Conservation (phyloP, 2,329 filamentous ascomycete species). For the Teratosphaeria pseudoeucalypti region DNA sequence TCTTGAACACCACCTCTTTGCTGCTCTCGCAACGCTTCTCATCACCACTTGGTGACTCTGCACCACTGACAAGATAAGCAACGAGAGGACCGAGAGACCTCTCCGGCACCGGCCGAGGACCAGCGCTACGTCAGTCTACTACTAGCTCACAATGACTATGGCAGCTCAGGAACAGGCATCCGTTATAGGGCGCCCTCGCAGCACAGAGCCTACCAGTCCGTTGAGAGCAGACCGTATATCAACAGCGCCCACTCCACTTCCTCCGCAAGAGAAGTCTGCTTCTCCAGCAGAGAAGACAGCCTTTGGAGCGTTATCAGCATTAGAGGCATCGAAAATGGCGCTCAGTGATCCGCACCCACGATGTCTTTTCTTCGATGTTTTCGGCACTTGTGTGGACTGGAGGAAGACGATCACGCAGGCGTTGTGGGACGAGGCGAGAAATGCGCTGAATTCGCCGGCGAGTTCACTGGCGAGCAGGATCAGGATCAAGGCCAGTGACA, state of each 20-base stretch:
- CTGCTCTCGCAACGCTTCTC: background rate
- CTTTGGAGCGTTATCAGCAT: background rate
- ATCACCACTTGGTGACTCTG: background rate
- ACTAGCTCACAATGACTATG: background rate
- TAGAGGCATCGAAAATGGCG: conserved; percentile 1
- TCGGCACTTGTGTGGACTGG: conserved; percentile 76
- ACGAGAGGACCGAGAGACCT: background rate
- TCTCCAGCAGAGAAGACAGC: background rate
- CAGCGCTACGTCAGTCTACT: background rate
- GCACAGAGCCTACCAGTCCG: background rate
- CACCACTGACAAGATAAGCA: background rate
- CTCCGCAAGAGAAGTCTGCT: background rate
- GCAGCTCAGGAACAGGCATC: background rate
- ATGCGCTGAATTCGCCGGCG: conserved; percentile 37
- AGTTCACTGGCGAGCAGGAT: conserved; percentile 37
- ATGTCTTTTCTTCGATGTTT: conserved; percentile 60
- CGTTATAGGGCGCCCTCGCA: background rate
- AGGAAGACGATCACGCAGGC: conserved; percentile 53
- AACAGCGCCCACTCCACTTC: conserved; percentile 2
- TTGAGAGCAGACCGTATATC: background rate
- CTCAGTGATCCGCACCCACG: conserved; percentile 30
- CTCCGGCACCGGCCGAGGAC: conserved; percentile 1
- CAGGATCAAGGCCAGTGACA: conserved; percentile 33
- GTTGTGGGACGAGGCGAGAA: conserved; percentile 42
- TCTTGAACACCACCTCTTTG: background rate